Base-by-base conservation (phyloP, 305 asterid species). In the Rubia balearica region DNA sequence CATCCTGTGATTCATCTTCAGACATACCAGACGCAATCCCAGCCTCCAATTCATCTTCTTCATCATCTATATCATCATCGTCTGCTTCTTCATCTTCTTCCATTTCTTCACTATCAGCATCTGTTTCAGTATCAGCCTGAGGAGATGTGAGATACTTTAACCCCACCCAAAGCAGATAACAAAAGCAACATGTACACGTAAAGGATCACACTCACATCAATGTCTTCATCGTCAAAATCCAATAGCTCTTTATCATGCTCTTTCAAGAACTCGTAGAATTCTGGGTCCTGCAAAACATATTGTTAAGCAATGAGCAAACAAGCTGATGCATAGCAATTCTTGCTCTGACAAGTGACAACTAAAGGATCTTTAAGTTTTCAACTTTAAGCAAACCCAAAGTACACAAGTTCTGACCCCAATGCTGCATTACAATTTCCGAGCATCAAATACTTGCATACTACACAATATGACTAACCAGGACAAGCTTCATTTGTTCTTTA, bases 221-320 rank as follows among this genome's bases (percentile, higher is more conserved):
- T 65, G 59, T 85, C 96, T 75, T 84, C 87, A 71, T 83, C 94
- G 36, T 86, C 80, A 72, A 94, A 94, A 21, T 88, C 93, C 80
- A 94, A 79, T 73, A 91, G 99, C 79, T 86, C 91, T 80, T 86
- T 78, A 76, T 91, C 95, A 65, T 88, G 89, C 81, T 89, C 96
- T 79, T 91, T 81, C 87, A 94, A 86, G 82, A 82, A 91, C 77
- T 89, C 90, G 72, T 82, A 91, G 75, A 91, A 94, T 82, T 90
- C 97, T 0, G 96, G 98, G 65, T 94, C 93, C 98, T 91, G 89
- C 74, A 84, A 33, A 79, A 49, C 69, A 40, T 69, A 71, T 53
- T 3, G 73, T 67, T 73, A 40, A 71, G 69, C 69, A 61, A 69
- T 38, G 43, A 68, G 62, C 36, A 48, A 62, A 61, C 14, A n/a